Base-by-base conservation (phyloP, 2,329 filamentous ascomycete genomes). In the Botrytis fragariae region DNA sequence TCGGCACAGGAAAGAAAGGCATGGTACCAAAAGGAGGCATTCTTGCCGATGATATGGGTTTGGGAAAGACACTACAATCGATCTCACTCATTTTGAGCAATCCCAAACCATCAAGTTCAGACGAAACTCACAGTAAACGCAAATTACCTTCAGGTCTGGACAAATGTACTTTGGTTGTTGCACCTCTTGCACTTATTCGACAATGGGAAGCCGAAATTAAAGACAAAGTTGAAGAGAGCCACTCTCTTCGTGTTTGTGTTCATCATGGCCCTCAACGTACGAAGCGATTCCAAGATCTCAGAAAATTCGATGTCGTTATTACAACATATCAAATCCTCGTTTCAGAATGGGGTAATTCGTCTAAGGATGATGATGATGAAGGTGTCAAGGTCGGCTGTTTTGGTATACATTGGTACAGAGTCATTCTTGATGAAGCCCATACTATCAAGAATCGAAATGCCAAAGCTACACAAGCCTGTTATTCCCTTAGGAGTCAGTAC, bases 371-470 rank as follows among this genome's bases (percentile, higher is more conserved):
- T 67, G 86, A 84, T 4, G 85, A 86, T 12, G 86, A 89, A 70
- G 88, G 88, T 16, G 82, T 90, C 57, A 92, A 95, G 79, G 89
- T 91, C 69, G 95, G 95, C 18, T 95, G 95, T 79, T 98, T 98
- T 80, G 94, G 93, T 18, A 85, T 98, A 9, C 90, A 95, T 79
- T 99, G 96, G 96, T 98, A 96, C 84, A 92, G 96, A 69, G 89
- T 98, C 75, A 95, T 99, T 76, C 87, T 99, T 3, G 96, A 99
- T 76, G 96, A 99, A 84, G 96, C 96, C 1, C 96, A 99, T 82
- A 97, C 93, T 2, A 98, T 99, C 87, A 99, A 99, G 84, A 99
- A 99, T 81, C 91, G 95, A 76, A 97, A 97, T 77, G 94, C 96
- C 35, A 99, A 99, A 83, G 91, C 93, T 59, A 97, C 95, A 1